A percentile compares a stretch with the other conserved stretches of the same genome.
These are phyloP conservation scores for Chaetomiaceae sp. DNA, from an alignment of 2,329 filamentous ascomycete species.

Conservation along the genomic window DNA sequence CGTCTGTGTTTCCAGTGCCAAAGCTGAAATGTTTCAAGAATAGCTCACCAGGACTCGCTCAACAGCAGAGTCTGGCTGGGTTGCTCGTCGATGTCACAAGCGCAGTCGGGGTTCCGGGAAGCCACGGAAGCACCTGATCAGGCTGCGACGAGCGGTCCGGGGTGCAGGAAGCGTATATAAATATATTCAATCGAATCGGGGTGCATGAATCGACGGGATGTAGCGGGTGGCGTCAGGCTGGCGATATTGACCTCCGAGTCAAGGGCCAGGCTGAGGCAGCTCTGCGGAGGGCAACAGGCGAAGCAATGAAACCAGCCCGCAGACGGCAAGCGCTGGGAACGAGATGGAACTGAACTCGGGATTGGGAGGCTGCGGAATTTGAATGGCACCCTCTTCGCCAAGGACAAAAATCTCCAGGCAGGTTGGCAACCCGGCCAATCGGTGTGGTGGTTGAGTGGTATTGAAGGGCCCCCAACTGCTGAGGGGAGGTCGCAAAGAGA, in stretches of 20 bases:
- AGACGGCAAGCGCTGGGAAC: not conserved
- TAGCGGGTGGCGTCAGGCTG: slow-evolving; percentile 11
- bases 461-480: no score
- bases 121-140: slow-evolving; percentile 8
- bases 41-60: not conserved
- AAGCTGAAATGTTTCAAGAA: no score
- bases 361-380: not conserved
- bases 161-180: slow-evolving; percentile 8
- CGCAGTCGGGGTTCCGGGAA: not conserved
- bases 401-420: not conserved
- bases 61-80: not conserved
- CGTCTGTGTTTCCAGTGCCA: not conserved
- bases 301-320: not conserved
- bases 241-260: not conserved
- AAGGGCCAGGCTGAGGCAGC: not conserved
- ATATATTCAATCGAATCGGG: slow-evolving; percentile 18
- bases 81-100: slow-evolving; percentile 10
- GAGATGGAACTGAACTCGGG: not conserved
- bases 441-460: not conserved
- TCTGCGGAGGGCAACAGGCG: not conserved
- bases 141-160: not conserved
- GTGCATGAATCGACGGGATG: slow-evolving; percentile 15
- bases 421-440: not conserved
- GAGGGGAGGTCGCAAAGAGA: no score
- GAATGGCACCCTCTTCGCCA: not conserved